These are phyloP conservation scores for Chaetomium sp. DNA, from an alignment of 2,329 filamentous ascomycete species.

Conservation along the genomic window DNA sequence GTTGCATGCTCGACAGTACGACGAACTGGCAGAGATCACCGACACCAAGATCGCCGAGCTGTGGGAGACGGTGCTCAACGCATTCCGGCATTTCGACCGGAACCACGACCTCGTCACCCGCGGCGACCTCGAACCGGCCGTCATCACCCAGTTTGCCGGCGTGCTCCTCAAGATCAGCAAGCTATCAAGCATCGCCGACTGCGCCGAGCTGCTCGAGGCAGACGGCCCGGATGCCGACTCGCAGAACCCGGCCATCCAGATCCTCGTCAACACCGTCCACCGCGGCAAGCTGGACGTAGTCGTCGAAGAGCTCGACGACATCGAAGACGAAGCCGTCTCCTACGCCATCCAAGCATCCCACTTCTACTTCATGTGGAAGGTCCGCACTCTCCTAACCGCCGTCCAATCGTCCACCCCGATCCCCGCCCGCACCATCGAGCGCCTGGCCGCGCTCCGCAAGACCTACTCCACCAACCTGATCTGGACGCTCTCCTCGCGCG, in stretches of 20 bases:
- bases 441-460: constrained; percentile 49
- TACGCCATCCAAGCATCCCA: constrained; percentile 70
- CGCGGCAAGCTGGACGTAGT: constrained; percentile 65
- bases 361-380: constrained; percentile 96
- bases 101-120: constrained; percentile 65
- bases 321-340: constrained; percentile 72
- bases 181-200: constrained; percentile 72
- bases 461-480: constrained; percentile 58
- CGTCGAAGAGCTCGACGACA: constrained; percentile 63
- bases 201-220: constrained; percentile 66
- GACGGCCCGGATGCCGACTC: constrained; percentile 43
- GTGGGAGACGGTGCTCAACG: constrained; percentile 77
- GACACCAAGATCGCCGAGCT: constrained; percentile 72
- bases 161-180: constrained; percentile 74
- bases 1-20: constrained; percentile 76
- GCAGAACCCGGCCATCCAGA: constrained; percentile 52
- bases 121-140: constrained; percentile 58
- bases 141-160: constrained; percentile 65
- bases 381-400: constrained; percentile 51
- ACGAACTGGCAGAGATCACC: constrained; percentile 79
- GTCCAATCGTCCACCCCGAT: constrained; percentile 51
- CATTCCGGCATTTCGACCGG: constrained; percentile 64
- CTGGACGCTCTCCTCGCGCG: constrained; percentile 59
- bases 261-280: constrained; percentile 65
- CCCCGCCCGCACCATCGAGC: constrained; percentile 52